Evolutionary conservation across 208 protist genomes (phyloP).

Genomic region (Crithidia sp.): DNA sequence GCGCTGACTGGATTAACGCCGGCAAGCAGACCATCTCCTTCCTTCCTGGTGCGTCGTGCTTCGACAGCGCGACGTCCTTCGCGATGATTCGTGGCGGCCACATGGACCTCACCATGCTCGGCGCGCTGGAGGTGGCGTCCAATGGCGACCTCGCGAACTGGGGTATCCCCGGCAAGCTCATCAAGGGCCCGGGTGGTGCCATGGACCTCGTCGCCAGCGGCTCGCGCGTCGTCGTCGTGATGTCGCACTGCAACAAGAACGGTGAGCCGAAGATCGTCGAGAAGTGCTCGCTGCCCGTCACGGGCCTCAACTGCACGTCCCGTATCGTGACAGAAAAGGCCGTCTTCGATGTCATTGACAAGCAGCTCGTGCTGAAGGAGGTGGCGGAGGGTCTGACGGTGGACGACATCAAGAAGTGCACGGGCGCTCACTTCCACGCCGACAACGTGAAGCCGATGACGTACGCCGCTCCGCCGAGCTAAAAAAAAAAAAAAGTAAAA

Average conservation of each 20-base stretch:
- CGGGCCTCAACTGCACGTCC: constrained; percentile 89
- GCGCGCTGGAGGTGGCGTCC: constrained; percentile 93
- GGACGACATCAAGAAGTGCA: constrained; percentile 92
- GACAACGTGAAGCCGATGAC: constrained; percentile 82
- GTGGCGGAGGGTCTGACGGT: constrained; percentile 91
- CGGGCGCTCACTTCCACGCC: constrained; percentile 64
- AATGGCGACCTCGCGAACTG: constrained; percentile 98
- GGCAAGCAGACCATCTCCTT: constrained; percentile 97
- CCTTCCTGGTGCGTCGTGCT: constrained; percentile 93
- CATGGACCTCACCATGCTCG: constrained; percentile 97
- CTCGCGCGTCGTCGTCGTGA: constrained; percentile 96
- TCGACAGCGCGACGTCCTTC: constrained; percentile 94
- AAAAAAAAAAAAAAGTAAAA: constrained; percentile 1
- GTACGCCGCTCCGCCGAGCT: constrained; percentile 45
- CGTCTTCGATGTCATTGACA: constrained; percentile 95
- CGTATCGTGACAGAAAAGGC: constrained; percentile 97
- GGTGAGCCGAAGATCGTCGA: constrained; percentile 95
- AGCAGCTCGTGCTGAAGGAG: constrained; percentile 92
- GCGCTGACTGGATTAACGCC: constrained; percentile 97
- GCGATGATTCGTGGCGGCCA: constrained; percentile 97
- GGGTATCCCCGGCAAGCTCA: constrained; percentile 97
- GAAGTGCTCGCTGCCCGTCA: constrained; percentile 93
- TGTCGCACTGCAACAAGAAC: constrained; percentile 96
- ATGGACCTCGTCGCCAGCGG: constrained; percentile 96
- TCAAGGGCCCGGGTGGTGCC: constrained; percentile 98